Conservation (phyloP, 306 rosid genomes). For the Begonia loranthoides region DNA sequence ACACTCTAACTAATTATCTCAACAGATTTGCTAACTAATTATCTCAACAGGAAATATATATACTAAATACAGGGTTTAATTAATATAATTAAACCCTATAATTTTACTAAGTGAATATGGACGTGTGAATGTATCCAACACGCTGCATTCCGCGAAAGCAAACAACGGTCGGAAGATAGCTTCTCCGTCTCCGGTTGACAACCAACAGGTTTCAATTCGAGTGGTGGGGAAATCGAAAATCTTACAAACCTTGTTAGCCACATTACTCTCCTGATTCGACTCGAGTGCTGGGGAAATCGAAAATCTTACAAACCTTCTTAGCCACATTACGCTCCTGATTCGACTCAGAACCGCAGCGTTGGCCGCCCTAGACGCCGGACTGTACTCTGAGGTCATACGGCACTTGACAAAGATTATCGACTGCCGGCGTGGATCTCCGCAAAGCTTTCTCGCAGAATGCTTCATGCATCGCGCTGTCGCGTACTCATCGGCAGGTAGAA, state of each 20-base stretch:
- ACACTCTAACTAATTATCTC: no score
- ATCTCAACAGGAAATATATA: no score
- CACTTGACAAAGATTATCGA: no score
- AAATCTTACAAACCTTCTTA: no score
- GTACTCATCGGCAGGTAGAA: conserved; percentile 47
- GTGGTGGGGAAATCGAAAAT: conserved; percentile 39
- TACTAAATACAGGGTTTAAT: no score
- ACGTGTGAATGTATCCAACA: no score
- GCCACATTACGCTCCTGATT: conserved; percentile 64
- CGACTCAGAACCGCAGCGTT: conserved; percentile 78
- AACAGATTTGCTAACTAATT: no score
- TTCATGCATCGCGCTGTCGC: conserved; percentile 71
- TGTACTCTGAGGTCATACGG: conserved; percentile 81
- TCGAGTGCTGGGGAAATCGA: no score
- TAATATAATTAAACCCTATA: no score
- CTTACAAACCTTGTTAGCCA: no score
- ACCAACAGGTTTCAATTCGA: conserved; percentile 10
- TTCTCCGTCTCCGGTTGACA: conserved; percentile 32
- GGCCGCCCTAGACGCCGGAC: conserved; percentile 77
- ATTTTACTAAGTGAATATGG: no score
- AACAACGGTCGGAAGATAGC: conserved; percentile 73
- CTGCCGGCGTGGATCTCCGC: conserved; percentile 81
- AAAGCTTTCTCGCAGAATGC: conserved; percentile 76
- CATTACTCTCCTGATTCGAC: no score
- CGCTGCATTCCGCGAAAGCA: conserved; percentile 87